Base-by-base conservation (phyloP, 179 eudicot genomes). In the Gypsophila paniculata region DNA sequence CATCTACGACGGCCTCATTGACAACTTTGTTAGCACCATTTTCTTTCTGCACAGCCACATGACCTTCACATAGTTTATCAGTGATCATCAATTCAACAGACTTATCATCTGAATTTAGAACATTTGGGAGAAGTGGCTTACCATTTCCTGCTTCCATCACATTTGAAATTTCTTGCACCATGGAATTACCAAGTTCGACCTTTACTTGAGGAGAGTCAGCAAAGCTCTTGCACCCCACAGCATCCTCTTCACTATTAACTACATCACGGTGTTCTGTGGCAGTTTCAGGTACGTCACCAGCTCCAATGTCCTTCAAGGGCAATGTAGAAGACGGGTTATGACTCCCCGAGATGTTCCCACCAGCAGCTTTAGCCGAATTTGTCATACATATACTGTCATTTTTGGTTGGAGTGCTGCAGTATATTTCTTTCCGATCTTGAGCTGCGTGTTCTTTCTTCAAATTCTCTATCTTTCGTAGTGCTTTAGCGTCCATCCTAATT, bases 361-460 rank as follows among this genome's bases (percentile, higher is more conserved):
- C 79, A 29, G 68, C 26, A 48, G 63, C 23, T 22, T 39, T 55
- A 54, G 71, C 79, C 46, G 68, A 53, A 61, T 63, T 54, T n/a
- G 67, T 61, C 42, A 12, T 63, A 69, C 44, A 53, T 18, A 6
- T 61, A 21, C 10, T 49, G 13, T 13, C 64, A 36, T 78, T 62
- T 19, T 29, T 61, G 14, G 48, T 74, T 44, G 46, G 61, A 44
- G 63, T 34, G 39, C 32, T 23, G 34, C 68, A 71, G 71, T 32
- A 70, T n/a, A 85, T 59, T 77, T 90, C 96, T 64, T 29, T 81
- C 69, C 71, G 75, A 72, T 90, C 96, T 68, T 90, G 93, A 26
- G 85, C 86, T 68, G 32, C 14, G 72, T 90, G 93, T 29, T 62
- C 36, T 72, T 51, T 72, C 77, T 84, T 90, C 70, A 90, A 72